Conservation (phyloP, 805 yeast genomes). For the Candida ipomoeae region DNA sequence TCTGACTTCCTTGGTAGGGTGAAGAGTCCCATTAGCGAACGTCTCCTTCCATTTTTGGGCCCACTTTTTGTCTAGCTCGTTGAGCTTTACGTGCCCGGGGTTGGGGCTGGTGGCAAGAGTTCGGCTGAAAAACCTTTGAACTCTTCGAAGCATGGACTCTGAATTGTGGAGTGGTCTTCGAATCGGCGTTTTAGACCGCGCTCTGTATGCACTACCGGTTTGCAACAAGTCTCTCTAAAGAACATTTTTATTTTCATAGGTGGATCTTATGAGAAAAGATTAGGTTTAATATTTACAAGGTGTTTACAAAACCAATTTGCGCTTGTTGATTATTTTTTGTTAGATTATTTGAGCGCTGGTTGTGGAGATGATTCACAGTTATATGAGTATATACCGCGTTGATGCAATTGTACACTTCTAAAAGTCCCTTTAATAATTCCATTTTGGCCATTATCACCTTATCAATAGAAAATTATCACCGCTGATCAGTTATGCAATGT, state of each 20-base stretch:
- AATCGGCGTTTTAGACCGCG: not conserved
- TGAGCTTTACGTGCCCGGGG: constrained; percentile 11
- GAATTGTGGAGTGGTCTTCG: not conserved
- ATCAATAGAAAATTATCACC: too few species aligned
- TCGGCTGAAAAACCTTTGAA: not conserved
- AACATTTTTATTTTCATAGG: not conserved
- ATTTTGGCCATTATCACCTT: not conserved
- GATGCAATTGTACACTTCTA: not conserved
- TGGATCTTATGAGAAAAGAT: not conserved
- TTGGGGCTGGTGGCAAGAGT: not conserved
- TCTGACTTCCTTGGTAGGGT: constrained; percentile 25
- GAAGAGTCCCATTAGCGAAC: constrained; percentile 31
- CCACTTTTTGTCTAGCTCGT: constrained; percentile 53
- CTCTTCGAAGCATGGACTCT: constrained; percentile 3
- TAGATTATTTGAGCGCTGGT: too few species aligned
- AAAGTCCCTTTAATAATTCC: not conserved
- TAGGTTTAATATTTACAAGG: not conserved
- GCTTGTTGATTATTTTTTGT: too few species aligned
- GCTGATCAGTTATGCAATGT: not conserved
- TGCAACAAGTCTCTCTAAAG: not conserved
- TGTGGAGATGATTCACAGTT: not conserved
- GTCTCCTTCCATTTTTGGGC: constrained; percentile 39
- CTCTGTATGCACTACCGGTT: not conserved
- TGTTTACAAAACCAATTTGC: too few species aligned
- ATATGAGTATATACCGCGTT: not conserved